Evolutionary conservation across 148 eudicot species (phyloP).

Genomic region (Selenicereus undatus): DNA sequence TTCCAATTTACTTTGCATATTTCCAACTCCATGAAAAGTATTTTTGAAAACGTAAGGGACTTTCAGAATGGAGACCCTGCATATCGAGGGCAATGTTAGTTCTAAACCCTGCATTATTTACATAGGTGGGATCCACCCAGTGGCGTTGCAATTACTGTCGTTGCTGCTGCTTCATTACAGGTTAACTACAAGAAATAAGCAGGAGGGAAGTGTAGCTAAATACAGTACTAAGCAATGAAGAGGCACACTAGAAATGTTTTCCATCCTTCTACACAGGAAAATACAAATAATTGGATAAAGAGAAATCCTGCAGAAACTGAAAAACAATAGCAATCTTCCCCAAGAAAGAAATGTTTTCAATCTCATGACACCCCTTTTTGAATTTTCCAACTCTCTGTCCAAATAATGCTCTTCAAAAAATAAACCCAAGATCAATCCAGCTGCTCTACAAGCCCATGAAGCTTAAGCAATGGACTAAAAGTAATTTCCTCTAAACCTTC

Average conservation of each 20-base stretch:
- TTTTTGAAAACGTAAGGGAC: background rate
- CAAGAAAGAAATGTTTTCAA: background rate
- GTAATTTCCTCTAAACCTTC: background rate
- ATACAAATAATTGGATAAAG: background rate
- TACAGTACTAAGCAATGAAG: background rate
- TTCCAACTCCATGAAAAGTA: background rate
- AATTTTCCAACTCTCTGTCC: background rate
- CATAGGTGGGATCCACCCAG: background rate
- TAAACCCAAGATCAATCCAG: background rate
- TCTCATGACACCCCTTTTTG: background rate
- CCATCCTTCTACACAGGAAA: background rate
- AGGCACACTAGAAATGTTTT: background rate
- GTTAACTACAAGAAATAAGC: slow-evolving; percentile 6
- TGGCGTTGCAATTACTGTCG: background rate
- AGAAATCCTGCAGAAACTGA: background rate
- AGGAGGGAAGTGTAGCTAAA: background rate
- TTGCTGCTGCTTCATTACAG: background rate
- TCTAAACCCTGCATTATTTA: background rate
- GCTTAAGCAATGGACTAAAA: background rate
- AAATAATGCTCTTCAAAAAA: background rate
- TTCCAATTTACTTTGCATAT: background rate
- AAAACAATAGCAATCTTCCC: background rate
- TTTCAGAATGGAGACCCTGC: background rate
- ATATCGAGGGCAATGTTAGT: background rate
- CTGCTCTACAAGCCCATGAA: background rate